Evolutionary conservation across 2,329 filamentous ascomycete species (phyloP), one percentile per base, ranked within the genome.

Genomic region (Fusarium redolens): DNA sequence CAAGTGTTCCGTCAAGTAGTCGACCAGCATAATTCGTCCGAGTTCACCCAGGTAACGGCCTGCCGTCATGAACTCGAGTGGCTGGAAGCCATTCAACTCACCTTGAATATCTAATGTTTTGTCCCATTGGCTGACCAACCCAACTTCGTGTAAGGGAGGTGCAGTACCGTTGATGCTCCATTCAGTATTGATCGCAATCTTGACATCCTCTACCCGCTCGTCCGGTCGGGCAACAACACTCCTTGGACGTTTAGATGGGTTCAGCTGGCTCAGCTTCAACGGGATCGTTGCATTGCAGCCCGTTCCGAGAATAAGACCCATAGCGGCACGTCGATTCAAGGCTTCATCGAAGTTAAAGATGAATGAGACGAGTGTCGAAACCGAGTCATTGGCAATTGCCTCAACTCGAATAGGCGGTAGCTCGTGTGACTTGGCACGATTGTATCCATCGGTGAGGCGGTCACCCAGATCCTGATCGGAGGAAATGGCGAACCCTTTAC

Each of bases 21-120:
- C 91, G 44, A 91, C 81, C 60, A 94, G 85, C 69, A 93, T 89
- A 62, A 95, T 84, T 31, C 93, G 90, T 30, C 92, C 91, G 15
- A 95, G 87, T 81, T 95, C 93, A 56, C 93, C 93, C 7, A 95
- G 86, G 78, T 95, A 95, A 44, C 93, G 86, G 5, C 93, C 93
- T 5, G 92, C 89, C 1, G 92, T 95, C 92, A 96, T 94, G 81
- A 95, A 96, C 79, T 96, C 93, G 25, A 96, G 88, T 0, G 93
- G 93, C 73, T 96, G 93, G 75, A 96, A 95, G 0, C 93, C 93
- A 0, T 93, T 92, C 11, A 85, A 85, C 75, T 93, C 91, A 74
- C 91, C 92, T 50, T 90, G 87, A 8, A 82, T 81, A 74, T 95
- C 92, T 10, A 96, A 85, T 65, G 86, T 82, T 14, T 85, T 82